Evolutionary conservation across 345 rosid species (phyloP), one percentile per base, ranked within the genome.

Genomic region (Ailanthus altissimus): DNA sequence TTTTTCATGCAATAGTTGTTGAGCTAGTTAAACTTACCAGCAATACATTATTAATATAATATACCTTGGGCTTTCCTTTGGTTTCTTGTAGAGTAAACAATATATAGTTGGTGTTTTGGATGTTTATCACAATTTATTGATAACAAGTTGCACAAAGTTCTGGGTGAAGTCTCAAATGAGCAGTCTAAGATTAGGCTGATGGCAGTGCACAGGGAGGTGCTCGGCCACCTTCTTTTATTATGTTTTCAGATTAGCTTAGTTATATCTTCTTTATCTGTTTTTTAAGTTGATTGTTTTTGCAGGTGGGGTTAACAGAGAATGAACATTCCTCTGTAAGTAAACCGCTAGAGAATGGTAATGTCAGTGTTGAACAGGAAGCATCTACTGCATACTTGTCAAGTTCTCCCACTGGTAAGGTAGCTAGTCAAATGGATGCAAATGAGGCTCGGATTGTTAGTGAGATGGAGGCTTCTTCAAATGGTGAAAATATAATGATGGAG

Each of bases 281-380:
- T 77, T 79, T 25, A 47, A 82, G 51, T 58, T 82, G 18, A 25
- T 75, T 75, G 74, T 72, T 62, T 81, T 42, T 80, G 42, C 85
- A 88, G 93, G 82, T 80, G 77, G 87, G 84, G 74, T 73, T 80
- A 56, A 77, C 64, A 71, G 86, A 79, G 49, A 75, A 85, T 77
- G 88, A 87, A 68, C 66, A 45, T 66, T 47, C 73, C 65, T 76
- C 70, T 70, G 87, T 80, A 67, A 83, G 78, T 78, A 75, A 76
- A 61, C 89, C 70, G 67, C 69, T 80, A 63, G 88, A 85, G 82
- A 87, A 85, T 85, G 90, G 89, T 46, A 80, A 84, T 84, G 26
- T 70, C 50, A 68, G 53, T 28, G 70, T 64, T 36, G 83, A 51
- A 74, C 54, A 58, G 71, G 90, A 83, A 38, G 57, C 75, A 57